Conservation (phyloP, 2,329 filamentous ascomycete species). For the Sclerotinia glacialis region DNA sequence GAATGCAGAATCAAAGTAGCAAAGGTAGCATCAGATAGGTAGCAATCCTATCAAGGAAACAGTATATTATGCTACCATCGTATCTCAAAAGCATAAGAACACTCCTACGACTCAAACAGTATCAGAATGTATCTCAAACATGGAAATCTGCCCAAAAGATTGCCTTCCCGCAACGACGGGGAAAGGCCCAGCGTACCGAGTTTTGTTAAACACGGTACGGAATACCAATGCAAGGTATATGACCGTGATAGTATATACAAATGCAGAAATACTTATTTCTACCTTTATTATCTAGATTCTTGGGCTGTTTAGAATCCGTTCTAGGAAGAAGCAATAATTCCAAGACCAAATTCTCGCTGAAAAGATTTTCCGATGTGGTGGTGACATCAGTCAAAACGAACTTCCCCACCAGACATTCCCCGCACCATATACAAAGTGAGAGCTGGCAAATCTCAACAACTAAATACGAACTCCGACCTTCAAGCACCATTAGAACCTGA, state of each 20-base stretch:
- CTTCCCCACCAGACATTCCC: constrained; percentile 9
- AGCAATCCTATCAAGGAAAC: neutral
- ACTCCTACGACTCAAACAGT: neutral
- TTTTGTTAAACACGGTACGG: neutral
- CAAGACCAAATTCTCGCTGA: constrained; percentile 4
- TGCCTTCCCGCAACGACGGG: neutral
- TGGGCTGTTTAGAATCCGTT: neutral
- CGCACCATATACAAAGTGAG: neutral
- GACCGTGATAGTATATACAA: neutral
- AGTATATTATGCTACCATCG: neutral
- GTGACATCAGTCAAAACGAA: neutral
- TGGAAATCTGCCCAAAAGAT: neutral
- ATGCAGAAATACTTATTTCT: constrained; percentile 8
- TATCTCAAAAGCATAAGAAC: neutral
- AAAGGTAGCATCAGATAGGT: neutral
- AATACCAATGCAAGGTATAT: neutral
- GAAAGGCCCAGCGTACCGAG: neutral
- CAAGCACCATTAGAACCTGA: neutral
- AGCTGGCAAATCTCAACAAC: neutral
- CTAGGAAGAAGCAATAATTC: neutral
- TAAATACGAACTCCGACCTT: too few species aligned
- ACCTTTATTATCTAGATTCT: neutral
- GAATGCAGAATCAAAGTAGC: neutral
- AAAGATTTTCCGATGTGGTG: constrained; percentile 15
- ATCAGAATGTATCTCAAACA: neutral